phyloP scores from a whole-genome alignment of 371 early-diverging fungal genomes.

The Mucor irregularis region DNA sequence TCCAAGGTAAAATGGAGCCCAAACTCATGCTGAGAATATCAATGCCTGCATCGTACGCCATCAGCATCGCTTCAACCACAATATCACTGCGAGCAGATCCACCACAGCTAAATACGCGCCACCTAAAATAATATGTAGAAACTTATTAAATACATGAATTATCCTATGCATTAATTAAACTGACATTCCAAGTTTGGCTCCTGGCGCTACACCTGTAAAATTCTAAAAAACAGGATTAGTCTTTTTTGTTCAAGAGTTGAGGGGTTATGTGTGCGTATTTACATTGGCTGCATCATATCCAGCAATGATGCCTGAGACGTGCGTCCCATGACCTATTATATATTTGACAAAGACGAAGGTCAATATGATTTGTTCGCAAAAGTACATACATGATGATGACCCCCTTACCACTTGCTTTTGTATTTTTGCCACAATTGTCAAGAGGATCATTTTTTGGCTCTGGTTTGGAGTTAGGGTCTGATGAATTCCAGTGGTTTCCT shows the following conservation, averaged over 20 bases:
- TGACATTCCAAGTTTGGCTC: conserved; percentile 55
- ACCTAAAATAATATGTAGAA: too few relatives aligned
- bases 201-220: conserved; percentile 68
- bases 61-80: conserved; percentile 59
- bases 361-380: neutral
- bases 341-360: neutral
- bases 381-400: too few relatives aligned
- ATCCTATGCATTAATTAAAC: too few relatives aligned
- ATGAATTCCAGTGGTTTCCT: conserved; percentile 41
- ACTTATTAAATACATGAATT: too few relatives aligned
- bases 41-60: conserved; percentile 56
- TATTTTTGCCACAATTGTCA: conserved; percentile 9
- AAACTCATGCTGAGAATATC: conserved; percentile 67
- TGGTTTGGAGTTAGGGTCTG: conserved; percentile 5
- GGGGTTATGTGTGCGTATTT: conserved; percentile 11
- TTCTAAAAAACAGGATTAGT: conserved; percentile 12
- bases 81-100: conserved; percentile 54
- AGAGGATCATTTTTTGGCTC: conserved; percentile 22
- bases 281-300: conserved; percentile 45
- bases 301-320: conserved; percentile 68
- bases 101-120: conserved; percentile 63
- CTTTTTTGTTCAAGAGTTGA: too few relatives aligned
- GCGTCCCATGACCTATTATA: conserved; percentile 59
- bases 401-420: conserved; percentile 4
- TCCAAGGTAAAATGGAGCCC: conserved; percentile 51